Base-by-base conservation (phyloP, 106 monocot species). In the Agapanthus africanus region DNA sequence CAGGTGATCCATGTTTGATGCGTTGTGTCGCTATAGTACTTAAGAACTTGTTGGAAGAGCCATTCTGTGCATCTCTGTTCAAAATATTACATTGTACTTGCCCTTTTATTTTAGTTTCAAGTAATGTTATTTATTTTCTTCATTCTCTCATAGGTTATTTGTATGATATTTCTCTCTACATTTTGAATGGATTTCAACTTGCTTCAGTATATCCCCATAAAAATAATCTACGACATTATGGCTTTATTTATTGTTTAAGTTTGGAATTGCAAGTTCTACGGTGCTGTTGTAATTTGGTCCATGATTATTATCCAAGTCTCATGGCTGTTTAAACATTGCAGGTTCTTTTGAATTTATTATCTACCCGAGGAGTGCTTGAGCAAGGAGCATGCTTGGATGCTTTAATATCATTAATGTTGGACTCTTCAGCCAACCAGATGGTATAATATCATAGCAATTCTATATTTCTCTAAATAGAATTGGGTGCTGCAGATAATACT, bases 381-480 rank as follows among this genome's bases (percentile, higher is more conserved):
- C 99, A 88, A 70, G 85, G 79, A 59, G 83, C 83, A 64, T 99
- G 99, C 76, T 83, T 99, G 70, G 99, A 90, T 78, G 83, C 93
- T 69, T 46, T 99, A 44, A 65, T 99, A 79, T 81, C 93, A 40
- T 65, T 99, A 69, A 78, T 99, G 85, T 59, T 93, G 75, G 99
- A 99, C 54, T 93, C 83, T 66, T 69, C 85, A 70, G 63, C 76
- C 30, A 93, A 90, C 62, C 99, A 99, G 76, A 81, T 77, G 81
- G 99, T 99, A 87, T 78, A 59, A 22, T 77, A 11, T 36, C 15
- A 37, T 36, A 36, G 6, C 39, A 11, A 11, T 28, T 4, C n/a
- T 61, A 19, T 32, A 59, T 3, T 32, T 59, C 28, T 57, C n/a
- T n/a, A n/a, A n/a, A n/a, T 59, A 32, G 19, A n/a, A 14, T 59